These are phyloP conservation scores for Fusarium nelsonii DNA, from an alignment of 2,329 filamentous ascomycete species.

Conservation along the genomic window DNA sequence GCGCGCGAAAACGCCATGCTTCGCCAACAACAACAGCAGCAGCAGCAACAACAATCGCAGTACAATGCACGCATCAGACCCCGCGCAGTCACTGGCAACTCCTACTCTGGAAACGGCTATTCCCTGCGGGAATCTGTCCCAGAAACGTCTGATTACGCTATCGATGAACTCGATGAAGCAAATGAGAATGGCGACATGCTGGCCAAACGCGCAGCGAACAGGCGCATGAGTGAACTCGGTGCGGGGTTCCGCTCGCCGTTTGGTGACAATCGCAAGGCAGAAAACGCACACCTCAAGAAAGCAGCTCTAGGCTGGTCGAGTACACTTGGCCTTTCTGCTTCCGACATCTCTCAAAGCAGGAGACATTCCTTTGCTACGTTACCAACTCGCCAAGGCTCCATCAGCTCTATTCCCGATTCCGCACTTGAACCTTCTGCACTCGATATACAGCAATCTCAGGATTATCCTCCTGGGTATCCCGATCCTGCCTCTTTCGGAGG, in stretches of 20 bases:
- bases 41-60: slow-evolving; percentile 60
- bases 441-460: slow-evolving; percentile 59
- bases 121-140: slow-evolving; percentile 70
- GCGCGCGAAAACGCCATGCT: slow-evolving; percentile 73
- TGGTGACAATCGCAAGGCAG: slow-evolving; percentile 72
- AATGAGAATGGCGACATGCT: slow-evolving; percentile 64
- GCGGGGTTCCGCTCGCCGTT: slow-evolving; percentile 61
- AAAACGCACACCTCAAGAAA: slow-evolving; percentile 70
- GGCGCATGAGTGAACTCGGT: slow-evolving; percentile 70
- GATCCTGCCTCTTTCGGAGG: slow-evolving; percentile 56
- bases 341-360: slow-evolving; percentile 77
- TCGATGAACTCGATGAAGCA: slow-evolving; percentile 76
- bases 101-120: slow-evolving; percentile 69
- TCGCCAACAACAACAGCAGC: slow-evolving; percentile 60
- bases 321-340: slow-evolving; percentile 73
- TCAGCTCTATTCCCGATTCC: slow-evolving; percentile 70
- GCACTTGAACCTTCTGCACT: slow-evolving; percentile 61
- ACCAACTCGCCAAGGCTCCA: slow-evolving; percentile 72
- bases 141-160: slow-evolving; percentile 77
- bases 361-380: slow-evolving; percentile 84
- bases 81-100: slow-evolving; percentile 67
- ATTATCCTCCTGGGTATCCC: slow-evolving; percentile 57
- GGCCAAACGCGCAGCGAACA: slow-evolving; percentile 60
- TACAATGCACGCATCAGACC: slow-evolving; percentile 68
- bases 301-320: slow-evolving; percentile 73